Conservation (phyloP, 2,329 filamentous ascomycete genomes). For the Xylaria arbuscula region DNA sequence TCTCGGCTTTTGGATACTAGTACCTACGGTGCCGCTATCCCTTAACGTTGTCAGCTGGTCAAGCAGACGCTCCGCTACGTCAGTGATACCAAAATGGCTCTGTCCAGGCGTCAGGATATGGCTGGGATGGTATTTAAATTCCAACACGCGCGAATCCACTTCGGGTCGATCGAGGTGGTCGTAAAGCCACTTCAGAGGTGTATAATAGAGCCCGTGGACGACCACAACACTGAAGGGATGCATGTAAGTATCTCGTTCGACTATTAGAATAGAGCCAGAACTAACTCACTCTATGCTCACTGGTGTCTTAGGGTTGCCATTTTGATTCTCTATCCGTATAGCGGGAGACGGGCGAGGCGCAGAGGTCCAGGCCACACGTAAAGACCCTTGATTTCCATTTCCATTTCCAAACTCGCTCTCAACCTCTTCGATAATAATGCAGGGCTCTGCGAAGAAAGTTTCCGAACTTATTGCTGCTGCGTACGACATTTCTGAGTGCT, state of each 20-base stretch:
- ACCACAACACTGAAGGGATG: background rate
- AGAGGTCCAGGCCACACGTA: constrained; percentile 17
- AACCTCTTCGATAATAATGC: background rate
- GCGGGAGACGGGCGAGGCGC: background rate
- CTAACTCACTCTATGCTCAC: constrained; percentile 9
- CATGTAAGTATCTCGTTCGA: background rate
- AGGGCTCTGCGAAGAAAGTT: background rate
- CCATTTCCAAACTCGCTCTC: background rate
- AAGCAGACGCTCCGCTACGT: constrained; percentile 4
- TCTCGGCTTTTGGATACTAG: background rate
- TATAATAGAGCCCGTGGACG: constrained; percentile 10
- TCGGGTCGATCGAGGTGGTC: background rate
- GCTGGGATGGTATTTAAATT: constrained; percentile 18
- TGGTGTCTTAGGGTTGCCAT: background rate
- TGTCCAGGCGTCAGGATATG: background rate
- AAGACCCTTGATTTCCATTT: background rate
- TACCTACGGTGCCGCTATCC: background rate
- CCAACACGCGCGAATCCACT: constrained; percentile 16
- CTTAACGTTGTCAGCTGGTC: background rate
- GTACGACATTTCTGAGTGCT: background rate
- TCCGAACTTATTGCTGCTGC: background rate
- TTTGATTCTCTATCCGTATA: background rate
- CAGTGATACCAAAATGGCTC: background rate
- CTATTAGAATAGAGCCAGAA: background rate
- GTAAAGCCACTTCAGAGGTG: constrained; percentile 11